A percentile compares a stretch with the other conserved stretches of the same genome.
phyloP scores from a whole-genome alignment of 352 stramenopile species.

The Phytopythium kandeliae region DNA sequence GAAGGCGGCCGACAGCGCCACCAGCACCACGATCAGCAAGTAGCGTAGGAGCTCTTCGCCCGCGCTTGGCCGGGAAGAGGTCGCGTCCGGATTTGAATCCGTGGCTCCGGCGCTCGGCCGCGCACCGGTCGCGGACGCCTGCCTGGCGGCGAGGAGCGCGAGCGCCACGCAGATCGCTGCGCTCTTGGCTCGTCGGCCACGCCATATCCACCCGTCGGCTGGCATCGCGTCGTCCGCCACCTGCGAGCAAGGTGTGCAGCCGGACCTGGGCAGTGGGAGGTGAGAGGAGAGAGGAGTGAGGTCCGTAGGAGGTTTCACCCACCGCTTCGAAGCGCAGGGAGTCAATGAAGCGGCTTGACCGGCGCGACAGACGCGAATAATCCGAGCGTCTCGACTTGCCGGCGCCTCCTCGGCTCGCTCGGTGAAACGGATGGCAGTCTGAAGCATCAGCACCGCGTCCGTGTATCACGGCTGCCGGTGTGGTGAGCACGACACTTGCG shows the following conservation, averaged over 20 bases:
- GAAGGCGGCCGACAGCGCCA: conserved; percentile 90
- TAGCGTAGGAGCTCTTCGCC: conserved; percentile 36
- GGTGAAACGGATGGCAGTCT: neutral
- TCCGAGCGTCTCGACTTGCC: no score
- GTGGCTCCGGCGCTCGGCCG: neutral
- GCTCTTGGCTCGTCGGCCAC: neutral
- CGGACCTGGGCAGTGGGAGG: no score
- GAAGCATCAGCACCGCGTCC: no score
- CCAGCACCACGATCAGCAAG: conserved; percentile 44
- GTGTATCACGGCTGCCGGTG: no score
- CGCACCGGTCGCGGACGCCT: neutral
- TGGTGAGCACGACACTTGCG: neutral
- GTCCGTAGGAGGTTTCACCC: neutral
- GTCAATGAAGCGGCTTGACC: neutral
- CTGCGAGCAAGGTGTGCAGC: neutral
- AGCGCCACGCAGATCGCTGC: neutral
- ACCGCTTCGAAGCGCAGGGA: neutral
- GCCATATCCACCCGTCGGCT: neutral
- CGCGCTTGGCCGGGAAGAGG: no score
- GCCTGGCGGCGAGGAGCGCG: neutral
- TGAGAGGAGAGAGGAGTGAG: no score
- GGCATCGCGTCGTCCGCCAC: neutral
- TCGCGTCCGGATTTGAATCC: no score
- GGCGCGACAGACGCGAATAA: neutral
- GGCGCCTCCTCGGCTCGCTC: no score